A percentile compares a stretch with the other conserved stretches of the same genome.
Conservation (phyloP, 352 stramenopile species). For the Phytophthora pisi region DNA sequence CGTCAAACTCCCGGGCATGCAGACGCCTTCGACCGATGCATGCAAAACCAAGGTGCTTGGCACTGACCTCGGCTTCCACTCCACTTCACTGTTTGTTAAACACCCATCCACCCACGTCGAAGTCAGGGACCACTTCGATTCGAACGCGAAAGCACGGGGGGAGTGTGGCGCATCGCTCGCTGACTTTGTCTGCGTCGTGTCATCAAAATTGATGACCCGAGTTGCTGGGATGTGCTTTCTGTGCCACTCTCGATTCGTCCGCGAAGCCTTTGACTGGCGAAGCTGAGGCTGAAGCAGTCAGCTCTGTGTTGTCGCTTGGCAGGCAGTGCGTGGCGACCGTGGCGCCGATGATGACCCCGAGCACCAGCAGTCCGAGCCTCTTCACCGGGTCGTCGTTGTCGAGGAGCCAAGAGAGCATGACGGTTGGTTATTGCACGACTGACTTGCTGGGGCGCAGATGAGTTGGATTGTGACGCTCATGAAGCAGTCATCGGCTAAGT, state of each 20-base stretch:
- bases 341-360: slow-evolving; percentile 26
- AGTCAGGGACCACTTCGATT: slow-evolving; percentile 18
- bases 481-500: slow-evolving; percentile 1
- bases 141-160: slow-evolving; percentile 5
- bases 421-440: not conserved
- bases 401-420: slow-evolving; percentile 34
- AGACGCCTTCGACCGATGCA: not conserved
- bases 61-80: not conserved
- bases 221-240: slow-evolving; percentile 2
- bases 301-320: slow-evolving; percentile 18
- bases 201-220: slow-evolving; percentile 32
- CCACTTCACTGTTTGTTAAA: not conserved
- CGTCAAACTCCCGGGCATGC: not conserved
- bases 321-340: slow-evolving; percentile 23
- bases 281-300: not conserved
- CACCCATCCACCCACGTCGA: not conserved
- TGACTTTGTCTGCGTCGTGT: slow-evolving; percentile 9
- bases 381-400: slow-evolving; percentile 33
- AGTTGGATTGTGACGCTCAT: slow-evolving; percentile 30
- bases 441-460: slow-evolving; percentile 19
- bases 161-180: not conserved
- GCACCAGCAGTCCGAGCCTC: slow-evolving; percentile 27
- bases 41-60: not conserved
- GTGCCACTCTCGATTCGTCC: not conserved
- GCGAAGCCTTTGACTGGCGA: not conserved